Evolutionary conservation across 352 stramenopile species (phyloP), one percentile per base, ranked within the genome.

Genomic region (Pythium grandisporangium): DNA sequence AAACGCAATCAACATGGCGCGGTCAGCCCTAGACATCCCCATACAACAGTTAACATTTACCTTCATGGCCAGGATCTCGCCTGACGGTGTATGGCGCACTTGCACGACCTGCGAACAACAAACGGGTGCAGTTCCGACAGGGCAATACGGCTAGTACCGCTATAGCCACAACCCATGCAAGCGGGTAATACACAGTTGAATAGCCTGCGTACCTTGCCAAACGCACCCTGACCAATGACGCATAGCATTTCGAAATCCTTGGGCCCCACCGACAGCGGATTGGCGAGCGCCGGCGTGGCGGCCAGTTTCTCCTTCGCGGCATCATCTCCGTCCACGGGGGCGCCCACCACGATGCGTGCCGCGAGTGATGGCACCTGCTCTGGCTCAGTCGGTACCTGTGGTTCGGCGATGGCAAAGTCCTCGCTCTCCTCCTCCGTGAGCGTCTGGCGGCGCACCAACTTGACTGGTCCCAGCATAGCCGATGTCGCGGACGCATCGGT

Each of bases 61-160:
- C 67, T 93, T 93, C 76, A 93, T 89, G 6, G 79, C 79, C 20
- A 85, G 56, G 33, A 93, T 77, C 53, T 93, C 71, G 17, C 70
- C 57, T 22, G 76, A 79, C 7, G 61, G 70, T n/a, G 58, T 66
- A 40, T 93, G 72, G 21, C 77, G 71, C 49, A 90, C 77, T 84
- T 90, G 75, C 42, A 92, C 79, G 10, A 91, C 77, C 66, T 79
- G 10, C n/a, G 3, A 25, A 13, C 26, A 11, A 30, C 5, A 41
- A 37, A n/a, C 29, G 6, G 19, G 24, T 41, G 12, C 21, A 30
- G 25, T 20, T 20, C n/a, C n/a, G n/a, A n/a, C n/a, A n/a, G n/a
- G n/a, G n/a, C n/a, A n/a, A n/a, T n/a, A n/a, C n/a, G n/a, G 8
- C 8, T 8, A 32, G 8, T 14, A 32, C 27, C 27, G 14, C 10